Conservation (phyloP, 306 rosid genomes). For the Carpinus viminea region DNA sequence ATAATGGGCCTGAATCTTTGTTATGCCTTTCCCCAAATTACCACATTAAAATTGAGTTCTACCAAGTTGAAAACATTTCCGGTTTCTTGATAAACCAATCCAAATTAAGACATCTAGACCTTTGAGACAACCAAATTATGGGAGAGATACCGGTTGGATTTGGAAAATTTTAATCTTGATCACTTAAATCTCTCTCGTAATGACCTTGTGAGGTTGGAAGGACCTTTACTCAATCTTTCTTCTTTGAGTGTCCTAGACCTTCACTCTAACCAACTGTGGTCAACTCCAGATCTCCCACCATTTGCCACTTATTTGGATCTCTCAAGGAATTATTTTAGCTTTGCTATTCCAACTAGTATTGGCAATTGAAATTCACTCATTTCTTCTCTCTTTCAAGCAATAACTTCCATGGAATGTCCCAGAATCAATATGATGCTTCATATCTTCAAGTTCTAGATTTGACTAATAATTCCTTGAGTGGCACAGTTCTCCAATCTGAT, state of each 20-base stretch:
- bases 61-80: background rate
- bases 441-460: constrained; percentile 36
- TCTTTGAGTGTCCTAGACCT: constrained; percentile 24
- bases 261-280: constrained; percentile 40
- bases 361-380: rapidly evolving
- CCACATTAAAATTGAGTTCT: constrained; percentile 26
- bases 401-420: background rate
- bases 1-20: background rate
- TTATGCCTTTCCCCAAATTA: constrained; percentile 5
- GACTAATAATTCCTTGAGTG: constrained; percentile 30
- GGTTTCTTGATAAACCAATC: constrained; percentile 22
- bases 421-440: constrained; percentile 19
- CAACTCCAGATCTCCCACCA: constrained; percentile 5
- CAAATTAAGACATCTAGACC: background rate
- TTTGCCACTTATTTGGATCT: constrained; percentile 7
- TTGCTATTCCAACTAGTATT: background rate
- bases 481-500: constrained; percentile 18
- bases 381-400: constrained; percentile 44
- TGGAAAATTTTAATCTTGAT: background rate
- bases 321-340: constrained; percentile 29
- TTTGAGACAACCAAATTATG: constrained; percentile 34
- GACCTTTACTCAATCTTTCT: background rate
- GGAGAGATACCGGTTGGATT: constrained; percentile 36
- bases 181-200: background rate
- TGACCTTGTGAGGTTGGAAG: background rate